Evolutionary conservation across 164 flowering plant species (phyloP), one percentile per base, ranked within the genome.

Genomic region (Sedum album): DNA sequence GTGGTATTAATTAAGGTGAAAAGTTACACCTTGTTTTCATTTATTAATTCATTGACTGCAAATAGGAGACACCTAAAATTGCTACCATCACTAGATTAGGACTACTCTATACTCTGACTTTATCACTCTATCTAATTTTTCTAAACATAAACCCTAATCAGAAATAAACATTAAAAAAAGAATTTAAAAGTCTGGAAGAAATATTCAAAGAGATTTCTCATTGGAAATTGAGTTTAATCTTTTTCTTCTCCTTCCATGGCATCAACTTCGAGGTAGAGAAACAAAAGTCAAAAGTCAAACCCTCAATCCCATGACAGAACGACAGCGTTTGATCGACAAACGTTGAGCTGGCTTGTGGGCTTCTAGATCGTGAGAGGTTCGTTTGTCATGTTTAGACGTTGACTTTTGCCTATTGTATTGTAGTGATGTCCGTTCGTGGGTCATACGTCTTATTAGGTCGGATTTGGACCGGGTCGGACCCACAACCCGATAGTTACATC

Each of bases 41-140:
- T 53, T 53, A 57, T 57, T 28, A 57, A 57, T 57, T 26, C 14
- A 33, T 57, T 33, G 33, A 57, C 62, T 57, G 62, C 62, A 57
- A 55, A 2, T 53, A 57, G 33, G 20, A 57, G 62, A 30, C 62
- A 57, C 33, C 33, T 28, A 26, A 5, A 13, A 57, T 28, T 57
- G 15, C 62, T 30, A 57, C 61, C 14, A 44, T 23, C 31, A 25
- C 61, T 55, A 55, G 31, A 49, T 5, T 48, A 48, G 53, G 28
- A 51, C 57, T 55, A 28, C 62, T 11, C 62, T 20, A 20, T 26
- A 57, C 20, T 57, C 62, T 28, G 2, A 57, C 62, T 26, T 57
- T 28, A 57, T 30, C 62, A 26, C 5, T 28, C 33, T 28, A 57
- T 57, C 33, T 57, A 26, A 28, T 11, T 4, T 55, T 25, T 57